phyloP scores from a whole-genome alignment of 2,329 filamentous ascomycete species.

The Beauveria varroae region DNA sequence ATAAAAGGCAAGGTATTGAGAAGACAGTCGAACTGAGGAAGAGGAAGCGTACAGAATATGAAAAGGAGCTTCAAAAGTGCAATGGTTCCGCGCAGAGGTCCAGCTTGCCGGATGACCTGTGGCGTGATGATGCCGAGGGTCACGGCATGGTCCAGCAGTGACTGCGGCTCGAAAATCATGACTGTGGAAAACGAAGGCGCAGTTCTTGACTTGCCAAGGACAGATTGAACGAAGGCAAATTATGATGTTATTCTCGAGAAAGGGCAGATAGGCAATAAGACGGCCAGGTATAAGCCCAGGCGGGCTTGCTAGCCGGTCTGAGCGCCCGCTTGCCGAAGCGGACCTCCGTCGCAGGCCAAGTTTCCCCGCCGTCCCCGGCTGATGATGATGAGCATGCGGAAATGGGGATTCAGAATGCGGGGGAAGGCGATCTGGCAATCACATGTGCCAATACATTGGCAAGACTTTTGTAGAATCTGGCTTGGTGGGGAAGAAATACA shows the following conservation, averaged over 20 bases:
- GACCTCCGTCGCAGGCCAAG: neutral
- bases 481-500: neutral
- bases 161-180: slow-evolving; percentile 8
- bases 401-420: neutral
- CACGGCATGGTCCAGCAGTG: slow-evolving; percentile 3
- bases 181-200: neutral
- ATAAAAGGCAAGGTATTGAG: neutral
- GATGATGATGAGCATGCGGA: neutral
- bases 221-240: neutral
- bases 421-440: neutral
- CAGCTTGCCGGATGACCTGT: neutral
- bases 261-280: neutral
- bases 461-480: neutral
- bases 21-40: neutral
- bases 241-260: neutral
- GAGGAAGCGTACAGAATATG: neutral
- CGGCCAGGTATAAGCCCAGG: neutral
- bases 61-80: neutral
- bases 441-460: neutral
- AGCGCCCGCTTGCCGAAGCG: neutral
- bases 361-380: neutral
- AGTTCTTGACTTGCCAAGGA: neutral
- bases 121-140: neutral
- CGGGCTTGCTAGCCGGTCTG: neutral
- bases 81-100: neutral